Evolutionary conservation across 129 eudicot genomes (phyloP).

Genomic region (Gnaphalium uliginosum): DNA sequence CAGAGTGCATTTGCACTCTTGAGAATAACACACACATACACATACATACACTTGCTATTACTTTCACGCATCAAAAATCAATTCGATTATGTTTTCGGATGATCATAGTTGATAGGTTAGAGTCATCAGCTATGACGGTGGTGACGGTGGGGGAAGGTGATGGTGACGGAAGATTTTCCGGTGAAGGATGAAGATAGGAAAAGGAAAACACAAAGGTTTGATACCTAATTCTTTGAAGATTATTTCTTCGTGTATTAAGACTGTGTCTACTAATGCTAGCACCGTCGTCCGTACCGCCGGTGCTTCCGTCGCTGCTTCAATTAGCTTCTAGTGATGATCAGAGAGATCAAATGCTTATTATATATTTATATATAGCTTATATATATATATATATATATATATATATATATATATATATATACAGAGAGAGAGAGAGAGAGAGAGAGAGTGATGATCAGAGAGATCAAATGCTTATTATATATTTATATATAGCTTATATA

Average conservation of each 20-base stretch:
- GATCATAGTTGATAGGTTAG: slow-evolving; percentile 44
- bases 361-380: background rate
- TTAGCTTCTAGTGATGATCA: slow-evolving; percentile 58
- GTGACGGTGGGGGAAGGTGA: slow-evolving; percentile 44
- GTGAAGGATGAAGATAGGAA: slow-evolving; percentile 53
- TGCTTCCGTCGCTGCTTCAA: slow-evolving; percentile 60
- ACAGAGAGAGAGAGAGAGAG: too few relatives aligned
- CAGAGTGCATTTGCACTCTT: background rate
- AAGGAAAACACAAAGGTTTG: slow-evolving; percentile 49
- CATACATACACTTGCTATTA: slow-evolving; percentile 33
- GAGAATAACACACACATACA: slow-evolving; percentile 19
- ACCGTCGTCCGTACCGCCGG: slow-evolving; percentile 72
- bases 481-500: background rate
- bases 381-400: background rate
- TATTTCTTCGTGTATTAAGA: slow-evolving; percentile 65
- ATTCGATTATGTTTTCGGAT: slow-evolving; percentile 45
- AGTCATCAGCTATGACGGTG: slow-evolving; percentile 61
- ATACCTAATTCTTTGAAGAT: slow-evolving; percentile 65
- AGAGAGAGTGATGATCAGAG: too few relatives aligned
- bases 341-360: slow-evolving; percentile 47
- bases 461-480: too few relatives aligned
- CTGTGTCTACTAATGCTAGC: slow-evolving; percentile 76
- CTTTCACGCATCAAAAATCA: slow-evolving; percentile 32
- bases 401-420: too few relatives aligned
- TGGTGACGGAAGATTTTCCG: slow-evolving; percentile 31